These are phyloP conservation scores for Auricularia cornea DNA, from an alignment of 768 basidiomycete species.

Conservation along the genomic window DNA sequence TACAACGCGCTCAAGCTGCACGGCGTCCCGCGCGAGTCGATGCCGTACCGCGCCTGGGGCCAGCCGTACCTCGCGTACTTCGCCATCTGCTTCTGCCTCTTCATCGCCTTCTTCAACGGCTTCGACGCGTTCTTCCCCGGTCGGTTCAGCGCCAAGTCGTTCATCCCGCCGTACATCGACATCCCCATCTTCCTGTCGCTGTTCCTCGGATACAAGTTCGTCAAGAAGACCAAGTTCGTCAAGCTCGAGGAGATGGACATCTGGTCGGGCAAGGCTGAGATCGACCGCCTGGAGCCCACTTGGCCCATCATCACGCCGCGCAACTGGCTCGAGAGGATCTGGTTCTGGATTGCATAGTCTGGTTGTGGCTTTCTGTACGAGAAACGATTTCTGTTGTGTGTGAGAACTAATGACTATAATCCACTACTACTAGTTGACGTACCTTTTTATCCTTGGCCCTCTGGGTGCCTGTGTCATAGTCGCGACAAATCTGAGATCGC, in stretches of 20 bases:
- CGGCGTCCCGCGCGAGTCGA: slow-evolving; percentile 21
- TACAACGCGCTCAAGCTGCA: slow-evolving; percentile 24
- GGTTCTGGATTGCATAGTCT: not conserved
- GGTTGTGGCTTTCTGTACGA: no score
- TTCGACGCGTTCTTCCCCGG: slow-evolving; percentile 17
- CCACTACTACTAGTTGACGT: no score
- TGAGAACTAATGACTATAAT: no score
- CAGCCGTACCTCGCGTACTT: slow-evolving; percentile 27
- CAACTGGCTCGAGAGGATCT: not conserved
- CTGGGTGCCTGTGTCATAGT: no score
- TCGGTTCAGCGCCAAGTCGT: slow-evolving; percentile 15
- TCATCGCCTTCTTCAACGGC: slow-evolving; percentile 7
- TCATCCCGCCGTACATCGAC: slow-evolving; percentile 20
- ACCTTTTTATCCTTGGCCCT: no score
- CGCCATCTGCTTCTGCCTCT: slow-evolving; percentile 16
- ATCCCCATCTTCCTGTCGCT: slow-evolving; percentile 20
- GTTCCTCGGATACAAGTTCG: slow-evolving; percentile 19
- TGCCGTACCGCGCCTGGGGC: slow-evolving; percentile 23
- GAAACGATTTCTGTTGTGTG: no score
- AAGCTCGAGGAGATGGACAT: not conserved
- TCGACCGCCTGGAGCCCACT: not conserved
- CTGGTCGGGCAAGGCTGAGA: not conserved
- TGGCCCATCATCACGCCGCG: not conserved
- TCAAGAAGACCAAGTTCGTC: slow-evolving; percentile 1
- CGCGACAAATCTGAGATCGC: no score